Evolutionary conservation across 2,329 filamentous ascomycete genomes (phyloP).

Genomic region (Aspergillus udagawae): DNA sequence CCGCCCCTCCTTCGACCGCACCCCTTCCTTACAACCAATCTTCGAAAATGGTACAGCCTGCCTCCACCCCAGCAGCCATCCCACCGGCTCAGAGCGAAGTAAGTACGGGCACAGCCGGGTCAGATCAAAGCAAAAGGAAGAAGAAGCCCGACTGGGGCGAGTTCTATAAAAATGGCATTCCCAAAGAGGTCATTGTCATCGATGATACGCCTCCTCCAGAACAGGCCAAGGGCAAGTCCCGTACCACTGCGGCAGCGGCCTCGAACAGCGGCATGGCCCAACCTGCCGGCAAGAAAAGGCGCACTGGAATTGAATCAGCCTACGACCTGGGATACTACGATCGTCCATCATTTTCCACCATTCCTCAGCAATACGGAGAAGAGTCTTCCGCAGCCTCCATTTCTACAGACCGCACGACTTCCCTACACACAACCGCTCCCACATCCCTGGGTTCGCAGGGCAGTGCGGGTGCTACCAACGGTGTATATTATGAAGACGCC

Average conservation of each 20-base stretch:
- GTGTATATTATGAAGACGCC: conserved; percentile 63
- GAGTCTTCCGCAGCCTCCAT: conserved; percentile 66
- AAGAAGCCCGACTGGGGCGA: conserved; percentile 70
- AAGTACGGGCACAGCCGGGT: conserved; percentile 36
- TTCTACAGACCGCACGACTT: conserved; percentile 80
- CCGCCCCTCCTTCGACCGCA: conserved; percentile 31
- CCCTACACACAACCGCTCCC: conserved; percentile 79
- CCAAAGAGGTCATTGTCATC: conserved; percentile 82
- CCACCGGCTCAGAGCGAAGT: conserved; percentile 37
- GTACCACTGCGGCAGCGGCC: conserved; percentile 21
- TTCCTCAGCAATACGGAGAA: conserved; percentile 65
- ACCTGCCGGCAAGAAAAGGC: conserved; percentile 66
- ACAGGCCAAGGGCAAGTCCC: conserved; percentile 19
- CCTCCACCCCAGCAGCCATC: conserved; percentile 33
- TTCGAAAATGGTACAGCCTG: conserved; percentile 35
- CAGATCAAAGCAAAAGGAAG: conserved; percentile 43
- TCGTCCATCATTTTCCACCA: conserved; percentile 66
- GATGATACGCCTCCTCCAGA: conserved; percentile 59
- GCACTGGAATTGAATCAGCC: conserved; percentile 56
- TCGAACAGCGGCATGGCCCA: conserved; percentile 30
- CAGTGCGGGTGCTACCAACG: conserved; percentile 48
- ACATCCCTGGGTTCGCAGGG: conserved; percentile 74
- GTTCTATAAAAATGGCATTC: conserved; percentile 79
- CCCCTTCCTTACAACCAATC: conserved; percentile 32
- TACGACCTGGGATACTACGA: conserved; percentile 72